A percentile compares a stretch with the other conserved stretches of the same genome.
These are phyloP conservation scores for Aspergillus latus DNA, from an alignment of 2,329 filamentous ascomycete species.

Conservation along the genomic window DNA sequence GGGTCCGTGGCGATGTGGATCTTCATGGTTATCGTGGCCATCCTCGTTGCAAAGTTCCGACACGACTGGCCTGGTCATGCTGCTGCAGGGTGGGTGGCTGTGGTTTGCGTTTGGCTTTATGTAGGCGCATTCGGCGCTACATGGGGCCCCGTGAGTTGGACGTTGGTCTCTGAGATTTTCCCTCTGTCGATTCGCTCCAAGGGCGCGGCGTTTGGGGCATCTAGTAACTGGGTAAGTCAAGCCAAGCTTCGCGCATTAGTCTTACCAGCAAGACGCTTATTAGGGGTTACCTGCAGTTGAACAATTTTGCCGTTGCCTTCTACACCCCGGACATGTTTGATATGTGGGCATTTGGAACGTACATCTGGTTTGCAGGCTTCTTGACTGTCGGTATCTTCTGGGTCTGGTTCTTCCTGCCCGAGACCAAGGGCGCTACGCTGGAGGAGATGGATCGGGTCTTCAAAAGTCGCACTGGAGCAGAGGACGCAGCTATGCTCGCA, in stretches of 20 bases:
- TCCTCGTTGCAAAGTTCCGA: conserved; percentile 29
- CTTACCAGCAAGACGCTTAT: not conserved
- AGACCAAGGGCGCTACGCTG: conserved; percentile 58
- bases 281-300: conserved; percentile 15
- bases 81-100: conserved; percentile 30
- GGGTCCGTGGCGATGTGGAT: conserved; percentile 27
- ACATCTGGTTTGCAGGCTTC: conserved; percentile 33
- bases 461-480: conserved; percentile 27
- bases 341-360: conserved; percentile 29
- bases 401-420: conserved; percentile 48
- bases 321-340: conserved; percentile 30
- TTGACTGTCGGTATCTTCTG: conserved; percentile 26
- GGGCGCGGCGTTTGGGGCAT: conserved; percentile 30
- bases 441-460: conserved; percentile 53
- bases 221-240: conserved; percentile 27
- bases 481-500: conserved; percentile 18
- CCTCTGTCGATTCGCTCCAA: conserved; percentile 31
- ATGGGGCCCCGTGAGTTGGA: conserved; percentile 32
- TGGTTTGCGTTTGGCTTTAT: conserved; percentile 32
- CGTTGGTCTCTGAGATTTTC: conserved; percentile 31
- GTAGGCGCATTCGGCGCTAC: conserved; percentile 28
- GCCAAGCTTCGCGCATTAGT: not conserved
- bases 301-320: conserved; percentile 35
- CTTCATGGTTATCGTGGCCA: conserved; percentile 28
- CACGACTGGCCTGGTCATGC: conserved; percentile 29